phyloP scores from a whole-genome alignment of 2,329 filamentous ascomycete species.

The Parastagonospora nodorum region DNA sequence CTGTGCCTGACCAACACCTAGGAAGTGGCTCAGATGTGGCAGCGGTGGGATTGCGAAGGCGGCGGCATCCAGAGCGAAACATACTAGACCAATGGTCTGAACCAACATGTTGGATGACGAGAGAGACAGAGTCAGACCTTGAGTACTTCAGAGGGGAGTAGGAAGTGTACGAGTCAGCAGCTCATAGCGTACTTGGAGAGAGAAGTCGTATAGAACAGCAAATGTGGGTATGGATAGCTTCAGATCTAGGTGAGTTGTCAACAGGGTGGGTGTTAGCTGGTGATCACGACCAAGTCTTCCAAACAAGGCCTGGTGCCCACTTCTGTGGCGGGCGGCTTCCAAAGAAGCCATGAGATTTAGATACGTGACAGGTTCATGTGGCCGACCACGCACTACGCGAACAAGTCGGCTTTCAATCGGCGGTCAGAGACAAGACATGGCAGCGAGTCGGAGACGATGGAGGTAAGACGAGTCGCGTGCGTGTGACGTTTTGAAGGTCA shows the following conservation, averaged over 20 bases:
- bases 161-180: not conserved
- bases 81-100: conserved; percentile 3
- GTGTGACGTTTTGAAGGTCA: not conserved
- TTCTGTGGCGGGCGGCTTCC: not conserved
- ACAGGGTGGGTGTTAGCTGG: not conserved
- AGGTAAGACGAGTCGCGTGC: conserved; percentile 1
- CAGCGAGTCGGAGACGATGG: conserved; percentile 5
- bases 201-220: not conserved
- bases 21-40: conserved; percentile 18
- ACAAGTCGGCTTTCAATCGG: not conserved
- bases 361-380: conserved; percentile 8
- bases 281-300: not conserved
- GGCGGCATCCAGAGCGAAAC: conserved; percentile 17
- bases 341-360: not conserved
- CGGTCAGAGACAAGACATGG: not conserved
- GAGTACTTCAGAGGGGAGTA: not conserved
- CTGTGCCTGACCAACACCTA: conserved; percentile 19
- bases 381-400: not conserved
- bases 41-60: conserved; percentile 39
- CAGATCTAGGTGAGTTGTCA: not conserved
- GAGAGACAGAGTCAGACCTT: not conserved
- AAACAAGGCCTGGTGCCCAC: not conserved
- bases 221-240: not conserved
- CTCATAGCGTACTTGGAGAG: not conserved
- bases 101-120: not conserved